Percentiles rank a stretch among this genome's conserved stretches.
Evolutionary conservation across 768 basidiomycete species (phyloP).

Genomic region (Phlebiopsis flavidoalba): DNA sequence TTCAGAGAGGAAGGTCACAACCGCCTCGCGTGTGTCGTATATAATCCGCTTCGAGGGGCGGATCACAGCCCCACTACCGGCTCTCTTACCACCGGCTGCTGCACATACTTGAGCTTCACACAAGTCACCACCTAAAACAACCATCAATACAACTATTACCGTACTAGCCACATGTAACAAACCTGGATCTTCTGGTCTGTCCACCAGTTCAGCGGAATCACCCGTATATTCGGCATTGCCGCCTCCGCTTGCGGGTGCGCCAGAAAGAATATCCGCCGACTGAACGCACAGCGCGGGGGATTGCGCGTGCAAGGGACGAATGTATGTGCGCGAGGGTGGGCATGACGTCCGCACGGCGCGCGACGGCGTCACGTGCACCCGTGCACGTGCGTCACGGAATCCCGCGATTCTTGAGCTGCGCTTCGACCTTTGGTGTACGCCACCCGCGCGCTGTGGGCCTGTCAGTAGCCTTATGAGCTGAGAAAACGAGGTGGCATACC

Average conservation of each 20-base stretch:
- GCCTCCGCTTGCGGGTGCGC: constrained; percentile 86
- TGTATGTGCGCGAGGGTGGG: constrained; percentile 53
- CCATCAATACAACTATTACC: background rate
- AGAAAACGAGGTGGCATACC: constrained; percentile 38
- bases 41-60: constrained; percentile 85
- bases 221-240: constrained; percentile 87
- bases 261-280: constrained; percentile 74
- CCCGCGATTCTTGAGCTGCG: constrained; percentile 75
- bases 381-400: constrained; percentile 77
- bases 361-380: constrained; percentile 68
- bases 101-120: constrained; percentile 87
- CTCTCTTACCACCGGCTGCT: constrained; percentile 72
- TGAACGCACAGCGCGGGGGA: constrained; percentile 83
- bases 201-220: constrained; percentile 92
- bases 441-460: constrained; percentile 64
- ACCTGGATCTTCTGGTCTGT: constrained; percentile 66
- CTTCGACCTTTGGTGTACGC: constrained; percentile 87
- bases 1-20: constrained; percentile 85
- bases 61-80: constrained; percentile 55
- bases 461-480: background rate
- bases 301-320: constrained; percentile 68
- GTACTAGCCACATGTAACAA: background rate
- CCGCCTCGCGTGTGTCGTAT: constrained; percentile 83
- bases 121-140: constrained; percentile 74
- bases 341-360: constrained; percentile 30